Evolutionary conservation across 306 rosid genomes (phyloP).

Genomic region (Quercus bicolor): DNA sequence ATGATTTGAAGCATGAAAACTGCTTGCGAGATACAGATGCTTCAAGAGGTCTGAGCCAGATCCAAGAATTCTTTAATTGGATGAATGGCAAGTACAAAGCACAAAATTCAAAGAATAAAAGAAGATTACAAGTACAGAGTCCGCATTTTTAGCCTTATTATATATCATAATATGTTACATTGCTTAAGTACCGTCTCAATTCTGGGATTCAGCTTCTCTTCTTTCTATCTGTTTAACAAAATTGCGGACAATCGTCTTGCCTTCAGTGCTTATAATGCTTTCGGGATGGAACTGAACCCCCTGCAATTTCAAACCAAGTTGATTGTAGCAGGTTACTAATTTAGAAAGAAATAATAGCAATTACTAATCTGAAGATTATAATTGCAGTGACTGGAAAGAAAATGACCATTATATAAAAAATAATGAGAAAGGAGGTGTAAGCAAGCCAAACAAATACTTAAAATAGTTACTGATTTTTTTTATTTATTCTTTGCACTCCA

Average conservation of each 20-base stretch:
- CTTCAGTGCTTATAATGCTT: slow-evolving; percentile 83
- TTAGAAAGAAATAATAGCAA: neutral
- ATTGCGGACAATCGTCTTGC: slow-evolving; percentile 61
- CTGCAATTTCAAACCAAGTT: slow-evolving; percentile 36
- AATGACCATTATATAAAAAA: neutral
- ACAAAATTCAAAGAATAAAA: neutral
- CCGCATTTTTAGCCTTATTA: neutral
- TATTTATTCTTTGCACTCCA: neutral
- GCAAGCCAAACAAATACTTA: neutral
- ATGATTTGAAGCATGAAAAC: neutral
- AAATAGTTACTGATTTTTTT: neutral
- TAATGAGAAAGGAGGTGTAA: neutral
- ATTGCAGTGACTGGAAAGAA: neutral
- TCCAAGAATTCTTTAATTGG: too few relatives aligned
- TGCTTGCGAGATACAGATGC: too few relatives aligned
- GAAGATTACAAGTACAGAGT: neutral
- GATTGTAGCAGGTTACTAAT: neutral
- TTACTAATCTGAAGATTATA: neutral
- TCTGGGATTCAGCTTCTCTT: slow-evolving; percentile 37
- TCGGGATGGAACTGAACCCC: slow-evolving; percentile 99
- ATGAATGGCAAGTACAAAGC: neutral
- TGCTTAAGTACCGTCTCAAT: neutral
- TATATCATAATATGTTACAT: neutral
- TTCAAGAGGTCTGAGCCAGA: too few relatives aligned
- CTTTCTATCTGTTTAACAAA: slow-evolving; percentile 67